Conservation (phyloP, 2,329 filamentous ascomycete genomes). For the Rasamsonia emersonii region DNA sequence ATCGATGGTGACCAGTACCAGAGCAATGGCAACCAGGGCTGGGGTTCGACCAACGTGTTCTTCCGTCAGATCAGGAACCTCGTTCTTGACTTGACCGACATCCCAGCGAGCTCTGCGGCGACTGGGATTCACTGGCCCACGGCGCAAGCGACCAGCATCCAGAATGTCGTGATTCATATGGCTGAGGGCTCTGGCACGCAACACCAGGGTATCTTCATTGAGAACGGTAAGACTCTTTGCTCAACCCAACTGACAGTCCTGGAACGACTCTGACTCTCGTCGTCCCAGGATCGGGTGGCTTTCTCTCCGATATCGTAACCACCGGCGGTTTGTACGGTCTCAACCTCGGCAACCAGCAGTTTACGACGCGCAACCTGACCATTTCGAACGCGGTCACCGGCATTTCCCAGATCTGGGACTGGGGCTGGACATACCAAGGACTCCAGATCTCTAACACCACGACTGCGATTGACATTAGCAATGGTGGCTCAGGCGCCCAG, state of each 20-base stretch:
- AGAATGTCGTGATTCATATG: constrained; percentile 56
- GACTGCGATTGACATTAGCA: constrained; percentile 44
- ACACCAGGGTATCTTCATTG: constrained; percentile 53
- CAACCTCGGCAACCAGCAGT: constrained; percentile 57
- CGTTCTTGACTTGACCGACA: constrained; percentile 47
- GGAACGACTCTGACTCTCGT: background rate
- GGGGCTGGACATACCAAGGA: constrained; percentile 49
- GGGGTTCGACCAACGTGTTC: constrained; percentile 51
- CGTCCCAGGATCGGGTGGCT: constrained; percentile 46
- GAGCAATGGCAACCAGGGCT: constrained; percentile 28
- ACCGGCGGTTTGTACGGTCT: constrained; percentile 53
- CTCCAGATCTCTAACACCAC: constrained; percentile 45
- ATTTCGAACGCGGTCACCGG: constrained; percentile 46
- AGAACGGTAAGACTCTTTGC: constrained; percentile 37
- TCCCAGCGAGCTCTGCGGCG: constrained; percentile 21
- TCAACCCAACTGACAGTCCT: background rate
- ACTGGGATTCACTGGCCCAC: constrained; percentile 46
- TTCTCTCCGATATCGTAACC: constrained; percentile 52
- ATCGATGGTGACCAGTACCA: constrained; percentile 51
- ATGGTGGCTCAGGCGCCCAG: constrained; percentile 33
- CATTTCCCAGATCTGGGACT: constrained; percentile 51
- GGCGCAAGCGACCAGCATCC: constrained; percentile 50
- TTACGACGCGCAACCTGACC: constrained; percentile 49
- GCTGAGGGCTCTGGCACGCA: constrained; percentile 35
- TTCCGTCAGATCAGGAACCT: constrained; percentile 59